Conservation (phyloP, 208 protist species). For the Trypanosoma avium region DNA sequence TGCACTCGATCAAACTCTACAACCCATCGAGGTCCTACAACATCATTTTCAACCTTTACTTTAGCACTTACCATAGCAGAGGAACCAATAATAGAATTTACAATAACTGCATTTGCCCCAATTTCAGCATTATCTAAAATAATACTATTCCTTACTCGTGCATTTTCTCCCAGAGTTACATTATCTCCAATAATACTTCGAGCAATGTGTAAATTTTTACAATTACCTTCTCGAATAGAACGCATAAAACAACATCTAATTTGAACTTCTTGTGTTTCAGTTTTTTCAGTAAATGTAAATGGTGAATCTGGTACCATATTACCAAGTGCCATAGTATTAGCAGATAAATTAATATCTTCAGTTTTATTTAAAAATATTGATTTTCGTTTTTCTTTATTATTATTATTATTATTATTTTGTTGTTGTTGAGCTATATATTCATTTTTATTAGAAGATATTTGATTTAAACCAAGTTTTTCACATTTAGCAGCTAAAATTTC, state of each 20-base stretch:
- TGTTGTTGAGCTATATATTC: slow-evolving; percentile 1
- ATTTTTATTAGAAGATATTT: slow-evolving; percentile 9
- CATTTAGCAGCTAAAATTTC: slow-evolving; percentile 76
- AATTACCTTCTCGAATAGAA: slow-evolving; percentile 45
- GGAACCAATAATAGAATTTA: slow-evolving; percentile 55
- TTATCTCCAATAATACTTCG: slow-evolving; percentile 78
- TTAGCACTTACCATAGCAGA: slow-evolving; percentile 50
- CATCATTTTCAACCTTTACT: slow-evolving; percentile 40
- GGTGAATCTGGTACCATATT: slow-evolving; percentile 50
- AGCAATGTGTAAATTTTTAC: slow-evolving; percentile 61
- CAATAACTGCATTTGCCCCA: slow-evolving; percentile 47
- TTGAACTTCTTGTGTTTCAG: slow-evolving; percentile 39
- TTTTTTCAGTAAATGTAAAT: slow-evolving; percentile 47
- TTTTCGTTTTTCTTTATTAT: not conserved
- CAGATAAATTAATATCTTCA: not conserved
- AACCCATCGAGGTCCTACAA: slow-evolving; percentile 54
- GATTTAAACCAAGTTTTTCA: slow-evolving; percentile 35
- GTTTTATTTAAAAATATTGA: not conserved
- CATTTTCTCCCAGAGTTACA: slow-evolving; percentile 57
- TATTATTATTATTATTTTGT: slow-evolving; percentile 10
- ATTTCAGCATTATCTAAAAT: slow-evolving; percentile 74
- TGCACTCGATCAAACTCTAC: slow-evolving; percentile 33
- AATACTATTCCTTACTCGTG: slow-evolving; percentile 69
- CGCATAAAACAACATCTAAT: slow-evolving; percentile 67
- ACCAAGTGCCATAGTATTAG: slow-evolving; percentile 39